A percentile compares a stretch with the other conserved stretches of the same genome.
These are phyloP conservation scores for Floccularia luteovirens DNA, from an alignment of 768 basidiomycete species.

Conservation along the genomic window DNA sequence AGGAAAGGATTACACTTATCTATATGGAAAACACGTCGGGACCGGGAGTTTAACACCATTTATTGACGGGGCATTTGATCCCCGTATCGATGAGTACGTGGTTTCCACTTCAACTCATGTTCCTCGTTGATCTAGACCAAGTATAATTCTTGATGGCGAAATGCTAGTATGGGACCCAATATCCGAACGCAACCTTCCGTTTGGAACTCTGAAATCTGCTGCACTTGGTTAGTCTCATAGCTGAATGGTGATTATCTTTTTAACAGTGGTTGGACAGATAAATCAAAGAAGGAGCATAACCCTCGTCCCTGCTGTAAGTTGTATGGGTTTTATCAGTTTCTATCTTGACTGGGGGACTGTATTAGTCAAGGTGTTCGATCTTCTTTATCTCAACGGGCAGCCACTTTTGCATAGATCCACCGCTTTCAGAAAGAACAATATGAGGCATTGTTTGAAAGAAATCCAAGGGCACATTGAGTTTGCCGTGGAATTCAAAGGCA, in stretches of 20 bases:
- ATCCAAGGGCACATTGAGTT: slow-evolving; percentile 81
- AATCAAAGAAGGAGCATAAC: slow-evolving; percentile 57
- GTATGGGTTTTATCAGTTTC: not conserved
- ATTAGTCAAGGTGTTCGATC: slow-evolving; percentile 95
- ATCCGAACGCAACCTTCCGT: slow-evolving; percentile 81
- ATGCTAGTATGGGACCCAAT: slow-evolving; percentile 98
- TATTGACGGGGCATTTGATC: slow-evolving; percentile 71
- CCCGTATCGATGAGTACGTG: slow-evolving; percentile 76
- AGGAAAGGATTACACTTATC: slow-evolving; percentile 83
- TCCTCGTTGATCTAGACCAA: too few relatives aligned
- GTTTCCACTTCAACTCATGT: slow-evolving; percentile 1
- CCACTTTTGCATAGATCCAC: slow-evolving; percentile 69
- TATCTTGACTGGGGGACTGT: not conserved
- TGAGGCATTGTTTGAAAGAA: slow-evolving; percentile 59
- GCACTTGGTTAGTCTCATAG: slow-evolving; percentile 54
- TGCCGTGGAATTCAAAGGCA: slow-evolving; percentile 62
- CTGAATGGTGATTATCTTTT: not conserved
- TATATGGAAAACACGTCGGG: slow-evolving; percentile 83
- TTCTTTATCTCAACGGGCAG: slow-evolving; percentile 82
- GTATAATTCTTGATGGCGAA: slow-evolving; percentile 93
- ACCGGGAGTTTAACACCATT: slow-evolving; percentile 84
- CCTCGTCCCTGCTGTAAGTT: slow-evolving; percentile 88
- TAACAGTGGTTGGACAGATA: slow-evolving; percentile 36
- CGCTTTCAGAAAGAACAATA: slow-evolving; percentile 71
- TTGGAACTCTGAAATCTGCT: slow-evolving; percentile 90